phyloP scores from a whole-genome alignment of 2,329 filamentous ascomycete genomes.

The Ophiostoma sp. region DNA sequence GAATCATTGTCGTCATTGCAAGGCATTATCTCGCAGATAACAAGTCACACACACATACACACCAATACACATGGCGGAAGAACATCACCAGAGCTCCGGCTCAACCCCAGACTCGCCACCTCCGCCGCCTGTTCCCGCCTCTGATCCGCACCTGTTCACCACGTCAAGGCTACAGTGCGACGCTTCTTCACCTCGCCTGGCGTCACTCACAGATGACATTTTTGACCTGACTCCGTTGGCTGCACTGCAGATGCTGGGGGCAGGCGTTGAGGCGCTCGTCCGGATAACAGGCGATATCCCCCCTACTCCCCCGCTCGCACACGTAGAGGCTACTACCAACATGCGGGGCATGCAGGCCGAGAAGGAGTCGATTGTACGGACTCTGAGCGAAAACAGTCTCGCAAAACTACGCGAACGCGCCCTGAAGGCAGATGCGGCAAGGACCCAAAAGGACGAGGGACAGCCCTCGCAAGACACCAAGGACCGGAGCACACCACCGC shows the following conservation, averaged over 20 bases:
- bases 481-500: conserved; percentile 21
- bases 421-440: conserved; percentile 32
- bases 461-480: neutral
- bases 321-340: conserved; percentile 54
- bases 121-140: conserved; percentile 41
- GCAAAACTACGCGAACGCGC: conserved; percentile 42
- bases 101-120: conserved; percentile 31
- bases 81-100: neutral
- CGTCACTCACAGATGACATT: conserved; percentile 53
- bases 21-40: neutral
- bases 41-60: neutral
- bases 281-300: conserved; percentile 71
- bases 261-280: conserved; percentile 65
- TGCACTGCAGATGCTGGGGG: conserved; percentile 74
- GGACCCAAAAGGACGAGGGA: neutral
- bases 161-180: neutral
- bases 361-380: conserved; percentile 55
- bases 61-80: neutral
- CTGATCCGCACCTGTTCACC: conserved; percentile 35
- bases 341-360: conserved; percentile 59
- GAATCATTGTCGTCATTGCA: neutral
- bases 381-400: conserved; percentile 52
- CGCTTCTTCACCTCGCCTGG: conserved; percentile 24
- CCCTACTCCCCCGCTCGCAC: conserved; percentile 66
- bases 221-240: conserved; percentile 66